phyloP scores from a whole-genome alignment of 2,329 filamentous ascomycete genomes.

The Arthrobotrys pseudoclavata region DNA sequence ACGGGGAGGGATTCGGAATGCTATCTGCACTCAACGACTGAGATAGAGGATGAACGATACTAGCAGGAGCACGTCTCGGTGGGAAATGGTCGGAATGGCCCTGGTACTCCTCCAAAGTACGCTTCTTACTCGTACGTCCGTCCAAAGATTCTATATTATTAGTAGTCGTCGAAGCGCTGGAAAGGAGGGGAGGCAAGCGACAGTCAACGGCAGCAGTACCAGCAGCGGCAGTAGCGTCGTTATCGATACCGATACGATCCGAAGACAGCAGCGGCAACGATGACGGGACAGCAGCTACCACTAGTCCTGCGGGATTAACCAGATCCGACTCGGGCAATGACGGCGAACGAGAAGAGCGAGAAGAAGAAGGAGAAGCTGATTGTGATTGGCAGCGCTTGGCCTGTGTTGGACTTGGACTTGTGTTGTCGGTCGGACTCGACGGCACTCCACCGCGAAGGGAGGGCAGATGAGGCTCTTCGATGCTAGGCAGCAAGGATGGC shows the following conservation, averaged over 20 bases:
- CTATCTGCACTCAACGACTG: conserved; percentile 26
- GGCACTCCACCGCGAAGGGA: conserved; percentile 38
- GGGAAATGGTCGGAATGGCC: conserved; percentile 6
- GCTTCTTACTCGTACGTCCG: conserved; percentile 39
- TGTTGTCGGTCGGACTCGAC: conserved; percentile 55
- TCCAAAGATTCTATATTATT: background rate
- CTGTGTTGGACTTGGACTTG: conserved; percentile 10
- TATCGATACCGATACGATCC: conserved; percentile 36
- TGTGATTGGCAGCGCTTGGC: conserved; percentile 34
- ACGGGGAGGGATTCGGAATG: conserved; percentile 32
- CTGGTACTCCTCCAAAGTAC: conserved; percentile 45
- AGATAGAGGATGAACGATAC: conserved; percentile 21
- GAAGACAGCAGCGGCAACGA: conserved; percentile 21
- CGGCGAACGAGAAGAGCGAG: background rate
- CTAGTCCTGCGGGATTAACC: background rate
- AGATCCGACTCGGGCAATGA: background rate
- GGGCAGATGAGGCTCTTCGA: conserved; percentile 56
- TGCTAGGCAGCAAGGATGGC: conserved; percentile 57
- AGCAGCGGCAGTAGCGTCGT: conserved; percentile 6
- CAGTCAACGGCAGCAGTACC: background rate
- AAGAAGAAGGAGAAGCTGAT: background rate
- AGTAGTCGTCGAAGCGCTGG: conserved; percentile 1
- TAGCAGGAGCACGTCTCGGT: conserved; percentile 18
- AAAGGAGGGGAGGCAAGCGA: conserved; percentile 29
- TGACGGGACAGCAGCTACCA: background rate